These are phyloP conservation scores for Naganishia randhawae DNA, from an alignment of 768 basidiomycete genomes.

Conservation along the genomic window DNA sequence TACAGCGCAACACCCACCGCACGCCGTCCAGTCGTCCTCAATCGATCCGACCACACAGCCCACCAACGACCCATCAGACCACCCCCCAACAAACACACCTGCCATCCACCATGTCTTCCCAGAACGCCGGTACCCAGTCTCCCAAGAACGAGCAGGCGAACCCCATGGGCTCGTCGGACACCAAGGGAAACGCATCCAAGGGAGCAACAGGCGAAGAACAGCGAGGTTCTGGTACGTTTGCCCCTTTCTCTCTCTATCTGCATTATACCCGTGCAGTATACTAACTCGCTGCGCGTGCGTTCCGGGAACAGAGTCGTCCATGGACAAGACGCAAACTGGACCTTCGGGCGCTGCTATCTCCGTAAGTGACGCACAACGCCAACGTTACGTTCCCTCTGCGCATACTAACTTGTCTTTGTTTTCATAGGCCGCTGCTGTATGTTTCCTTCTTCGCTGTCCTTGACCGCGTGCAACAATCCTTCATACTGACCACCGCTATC, in stretches of 20 bases:
- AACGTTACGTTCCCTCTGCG: background rate
- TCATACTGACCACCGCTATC: background rate
- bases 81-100: background rate
- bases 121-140: slow-evolving; percentile 24
- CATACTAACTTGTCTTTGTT: too few species aligned
- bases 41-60: too few species aligned
- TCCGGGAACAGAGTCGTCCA: background rate
- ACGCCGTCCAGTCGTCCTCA: too few species aligned
- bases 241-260: too few species aligned
- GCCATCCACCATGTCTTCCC: slow-evolving; percentile 16
- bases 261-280: background rate
- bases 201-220: slow-evolving; percentile 24
- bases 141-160: slow-evolving; percentile 21
- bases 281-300: background rate
- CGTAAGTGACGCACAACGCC: background rate
- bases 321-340: slow-evolving; percentile 6
- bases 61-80: too few species aligned
- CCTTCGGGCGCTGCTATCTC: slow-evolving; percentile 24
- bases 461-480: too few species aligned
- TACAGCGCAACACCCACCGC: too few species aligned
- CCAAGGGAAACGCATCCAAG: slow-evolving; percentile 19
- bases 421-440: slow-evolving; percentile 12
- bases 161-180: slow-evolving; percentile 20
- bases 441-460: background rate
- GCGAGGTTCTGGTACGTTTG: slow-evolving; percentile 18